Evolutionary conservation across 352 stramenopile species (phyloP), one percentile per base, ranked within the genome.

Genomic region (Phytophthora parvispora): DNA sequence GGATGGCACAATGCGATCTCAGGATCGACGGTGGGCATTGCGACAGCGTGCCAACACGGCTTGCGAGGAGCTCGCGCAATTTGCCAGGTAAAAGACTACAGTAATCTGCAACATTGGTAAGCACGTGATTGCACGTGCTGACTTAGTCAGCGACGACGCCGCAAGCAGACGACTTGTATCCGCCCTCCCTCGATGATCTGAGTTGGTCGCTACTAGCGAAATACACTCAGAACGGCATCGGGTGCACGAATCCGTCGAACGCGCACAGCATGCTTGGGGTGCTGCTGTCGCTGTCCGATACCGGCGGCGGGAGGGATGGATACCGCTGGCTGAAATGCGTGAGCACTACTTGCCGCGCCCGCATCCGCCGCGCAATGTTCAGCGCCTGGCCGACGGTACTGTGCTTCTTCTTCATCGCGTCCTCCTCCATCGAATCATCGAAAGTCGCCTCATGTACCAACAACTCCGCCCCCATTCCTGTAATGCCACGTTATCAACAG

Each of bases 371-470:
- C 5, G 86, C 95, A 34, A 99, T 83, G 13, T 82, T 64, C 12
- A 99, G 70, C 1, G 97, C 97, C 65, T 99, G 92, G 7, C 86
- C 78, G 15, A 98, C 90, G 0, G 97, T 99, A 42, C 82, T 97
- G 83, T 99, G 97, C 31, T 90, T 88, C 80, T 99, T 99, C 51
- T 89, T 78, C 10, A 86, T 63, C 0, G 97, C 97, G 60, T 99
- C 95, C 9, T 97, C 81, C 64, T 94, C 80, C 92, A 98, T 98
- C 51, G 88, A 87, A 83, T 99, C 93, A 32, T 99, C 97, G 71
- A 99, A 99, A 2, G 97, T 99, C 38, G 97, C 97, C 82, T 99
- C 97, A 65, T 99, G 97, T 67, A 99, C 97, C 15, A 99, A 77
- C 48, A 99, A 53, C 69, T 80, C 80, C 63, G 76, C 81, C n/a